Percentiles rank a stretch among this genome's conserved stretches.
phyloP scores from a whole-genome alignment of 345 rosid genomes.

The Citrus sinensis region DVS_A1.0 CM039163.1:51664001-51664500 shows the following conservation, averaged over 20 bases:
- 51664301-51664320: slow-evolving; percentile 96
- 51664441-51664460: neutral
- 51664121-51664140: slow-evolving; percentile 8
- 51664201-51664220: slow-evolving; percentile 91
- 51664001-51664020: slow-evolving; percentile 77
- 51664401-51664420: slow-evolving; percentile 8
- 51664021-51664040: slow-evolving; percentile 83
- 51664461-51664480: neutral
- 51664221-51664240: slow-evolving; percentile 67
- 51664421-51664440: neutral
- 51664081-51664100: slow-evolving; percentile 24
- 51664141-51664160: slow-evolving; percentile 45
- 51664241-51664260: slow-evolving; percentile 86
- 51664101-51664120: slow-evolving; percentile 4
- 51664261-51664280: slow-evolving; percentile 91
- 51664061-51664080: slow-evolving; percentile 78
- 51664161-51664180: slow-evolving; percentile 96
- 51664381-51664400: slow-evolving; percentile 46
- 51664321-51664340: slow-evolving; percentile 69
- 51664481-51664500: slow-evolving; percentile 8
- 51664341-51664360: slow-evolving; percentile 84
- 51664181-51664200: slow-evolving; percentile 97
- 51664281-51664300: slow-evolving; percentile 70
- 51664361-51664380: slow-evolving; percentile 88
- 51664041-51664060: slow-evolving; percentile 95